Percentiles rank a stretch among this genome's conserved stretches.
Evolutionary conservation across 768 basidiomycete genomes (phyloP).

Genomic region (Tephrocybe sp.): DNA sequence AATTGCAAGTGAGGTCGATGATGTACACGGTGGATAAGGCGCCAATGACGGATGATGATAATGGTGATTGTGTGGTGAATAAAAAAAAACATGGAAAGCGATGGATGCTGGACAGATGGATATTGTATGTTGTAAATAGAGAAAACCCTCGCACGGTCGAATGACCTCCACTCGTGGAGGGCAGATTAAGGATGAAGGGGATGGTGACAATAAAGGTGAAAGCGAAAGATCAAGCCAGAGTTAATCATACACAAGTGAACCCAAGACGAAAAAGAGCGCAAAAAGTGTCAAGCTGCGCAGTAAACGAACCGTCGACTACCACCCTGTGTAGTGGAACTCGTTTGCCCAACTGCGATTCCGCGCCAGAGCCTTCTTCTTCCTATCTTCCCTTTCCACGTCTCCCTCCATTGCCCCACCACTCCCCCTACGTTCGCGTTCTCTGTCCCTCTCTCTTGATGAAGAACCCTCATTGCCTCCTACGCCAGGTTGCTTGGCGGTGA

Average conservation of each 20-base stretch:
- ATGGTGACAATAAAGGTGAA: constrained; percentile 3
- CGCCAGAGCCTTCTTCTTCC: constrained; percentile 45
- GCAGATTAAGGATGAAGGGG: constrained; percentile 4
- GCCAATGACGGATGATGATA: constrained; percentile 1
- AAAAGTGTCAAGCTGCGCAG: not conserved
- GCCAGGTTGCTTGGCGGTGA: constrained; percentile 34
- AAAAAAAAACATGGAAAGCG: constrained; percentile 10
- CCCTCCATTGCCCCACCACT: constrained; percentile 19
- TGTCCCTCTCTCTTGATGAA: too few relatives aligned
- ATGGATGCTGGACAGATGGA: constrained; percentile 7
- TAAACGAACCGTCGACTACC: constrained; percentile 35
- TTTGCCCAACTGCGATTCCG: constrained; percentile 65
- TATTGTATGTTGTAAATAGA: constrained; percentile 9
- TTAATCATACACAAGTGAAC: constrained; percentile 17
- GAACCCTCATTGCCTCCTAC: not conserved
- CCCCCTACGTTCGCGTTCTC: constrained; percentile 16
- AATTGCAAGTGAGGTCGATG: constrained; percentile 5
- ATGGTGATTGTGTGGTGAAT: not conserved
- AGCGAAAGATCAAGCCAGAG: not conserved
- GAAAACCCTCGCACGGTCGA: too few relatives aligned
- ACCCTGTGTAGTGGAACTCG: constrained; percentile 65
- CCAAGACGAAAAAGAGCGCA: constrained; percentile 6
- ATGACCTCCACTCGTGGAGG: not conserved
- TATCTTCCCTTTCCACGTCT: constrained; percentile 39
- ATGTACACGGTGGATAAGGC: constrained; percentile 7